Conservation (phyloP, 306 rosid species). For the Acacia acuminata region DNA sequence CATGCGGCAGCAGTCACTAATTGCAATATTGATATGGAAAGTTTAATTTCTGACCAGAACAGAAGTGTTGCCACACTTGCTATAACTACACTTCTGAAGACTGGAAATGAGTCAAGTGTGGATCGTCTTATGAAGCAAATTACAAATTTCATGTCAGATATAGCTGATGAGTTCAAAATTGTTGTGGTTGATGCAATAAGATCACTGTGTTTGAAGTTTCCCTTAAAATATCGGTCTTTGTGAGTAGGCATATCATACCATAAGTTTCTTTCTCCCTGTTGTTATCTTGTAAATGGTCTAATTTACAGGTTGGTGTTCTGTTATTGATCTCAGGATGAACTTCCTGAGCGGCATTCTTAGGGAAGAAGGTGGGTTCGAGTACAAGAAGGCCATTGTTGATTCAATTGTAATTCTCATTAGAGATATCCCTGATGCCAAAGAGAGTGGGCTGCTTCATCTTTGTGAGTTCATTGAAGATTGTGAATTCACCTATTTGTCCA, state of each 20-base stretch:
- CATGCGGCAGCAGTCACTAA: conserved; percentile 97
- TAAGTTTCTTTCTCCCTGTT: not conserved
- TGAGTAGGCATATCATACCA: conserved; percentile 46
- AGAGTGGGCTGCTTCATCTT: conserved; percentile 95
- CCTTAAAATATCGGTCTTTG: conserved; percentile 91
- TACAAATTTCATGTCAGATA: conserved; percentile 96
- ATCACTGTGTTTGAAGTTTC: conserved; percentile 93
- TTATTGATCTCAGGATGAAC: conserved; percentile 73
- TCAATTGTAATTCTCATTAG: conserved; percentile 95
- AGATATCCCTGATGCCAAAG: conserved; percentile 96
- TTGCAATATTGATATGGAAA: conserved; percentile 99
- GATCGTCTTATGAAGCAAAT: conserved; percentile 99
- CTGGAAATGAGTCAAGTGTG: conserved; percentile 97
- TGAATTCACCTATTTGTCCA: conserved; percentile 97
- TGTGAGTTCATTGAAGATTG: conserved; percentile 99
- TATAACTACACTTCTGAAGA: conserved; percentile 95
- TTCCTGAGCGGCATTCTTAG: conserved; percentile 94
- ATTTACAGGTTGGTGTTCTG: conserved; percentile 25
- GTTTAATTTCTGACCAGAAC: conserved; percentile 91
- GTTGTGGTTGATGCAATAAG: conserved; percentile 98
- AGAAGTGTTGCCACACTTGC: conserved; percentile 99
- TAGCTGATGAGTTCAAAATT: conserved; percentile 97
- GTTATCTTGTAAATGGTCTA: conserved; percentile 15
- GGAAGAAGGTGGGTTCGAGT: conserved; percentile 99
- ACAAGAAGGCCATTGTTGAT: conserved; percentile 96